A percentile compares a stretch with the other conserved stretches of the same genome.
These are phyloP conservation scores for Hypoxylon sp. DNA, from an alignment of 2,329 filamentous ascomycete genomes.

Conservation along the genomic window DNA sequence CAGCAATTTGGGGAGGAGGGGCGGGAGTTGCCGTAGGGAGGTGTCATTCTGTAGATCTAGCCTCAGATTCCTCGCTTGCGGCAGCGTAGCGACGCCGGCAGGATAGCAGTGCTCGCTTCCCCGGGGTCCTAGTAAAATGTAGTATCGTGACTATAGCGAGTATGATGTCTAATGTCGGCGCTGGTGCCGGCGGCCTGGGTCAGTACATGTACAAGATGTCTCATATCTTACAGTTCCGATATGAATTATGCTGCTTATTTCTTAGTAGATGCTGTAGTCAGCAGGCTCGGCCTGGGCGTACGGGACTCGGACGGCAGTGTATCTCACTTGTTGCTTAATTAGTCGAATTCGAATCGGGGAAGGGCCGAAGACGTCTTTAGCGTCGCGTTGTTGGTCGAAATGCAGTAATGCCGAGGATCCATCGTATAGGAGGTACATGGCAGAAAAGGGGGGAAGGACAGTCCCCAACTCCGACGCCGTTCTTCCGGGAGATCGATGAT, in stretches of 20 bases:
- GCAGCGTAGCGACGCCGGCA: slow-evolving; percentile 6
- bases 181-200: background rate
- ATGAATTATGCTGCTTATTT: slow-evolving; percentile 25
- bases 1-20: slow-evolving; percentile 32
- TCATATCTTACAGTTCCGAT: slow-evolving; percentile 13
- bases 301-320: slow-evolving; percentile 7
- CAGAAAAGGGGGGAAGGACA: slow-evolving; percentile 17
- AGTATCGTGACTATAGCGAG: slow-evolving; percentile 1
- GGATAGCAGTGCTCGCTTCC: background rate
- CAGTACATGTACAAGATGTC: slow-evolving; percentile 7
- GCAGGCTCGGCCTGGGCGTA: slow-evolving; percentile 6
- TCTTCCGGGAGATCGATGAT: slow-evolving; percentile 15
- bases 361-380: slow-evolving; percentile 2
- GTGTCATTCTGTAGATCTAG: slow-evolving; percentile 38
- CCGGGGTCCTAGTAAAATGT: background rate
- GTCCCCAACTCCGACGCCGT: slow-evolving; percentile 10
- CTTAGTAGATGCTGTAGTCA: slow-evolving; percentile 12
- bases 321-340: slow-evolving; percentile 8
- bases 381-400: slow-evolving; percentile 22
- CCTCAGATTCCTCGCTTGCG: slow-evolving; percentile 22
- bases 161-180: background rate
- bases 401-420: slow-evolving; percentile 24
- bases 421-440: slow-evolving; percentile 15
- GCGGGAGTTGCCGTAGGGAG: slow-evolving; percentile 38
- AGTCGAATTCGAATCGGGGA: slow-evolving; percentile 18